These are phyloP conservation scores for Emergomyces africanus DNA, from an alignment of 2,329 filamentous ascomycete species.

Conservation along the genomic window DNA sequence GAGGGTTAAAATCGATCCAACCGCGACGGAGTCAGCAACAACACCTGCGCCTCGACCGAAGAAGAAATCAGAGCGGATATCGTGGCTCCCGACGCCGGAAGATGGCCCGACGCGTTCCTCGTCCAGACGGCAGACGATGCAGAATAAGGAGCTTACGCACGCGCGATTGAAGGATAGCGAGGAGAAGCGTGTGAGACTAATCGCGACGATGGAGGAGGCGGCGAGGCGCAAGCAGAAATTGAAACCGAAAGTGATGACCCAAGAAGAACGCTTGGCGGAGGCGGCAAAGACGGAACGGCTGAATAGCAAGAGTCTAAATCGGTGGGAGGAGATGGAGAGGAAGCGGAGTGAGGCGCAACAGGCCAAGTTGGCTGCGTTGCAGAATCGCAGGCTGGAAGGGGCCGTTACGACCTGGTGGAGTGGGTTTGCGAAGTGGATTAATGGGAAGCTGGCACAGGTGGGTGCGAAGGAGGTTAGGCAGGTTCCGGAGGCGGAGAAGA, in stretches of 20 bases:
- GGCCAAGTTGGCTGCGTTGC: slow-evolving; percentile 72
- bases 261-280: slow-evolving; percentile 71
- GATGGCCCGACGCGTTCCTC: slow-evolving; percentile 52
- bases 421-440: slow-evolving; percentile 70
- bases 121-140: slow-evolving; percentile 48
- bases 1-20: slow-evolving; percentile 53
- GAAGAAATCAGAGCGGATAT: slow-evolving; percentile 59
- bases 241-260: slow-evolving; percentile 72
- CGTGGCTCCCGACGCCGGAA: slow-evolving; percentile 53
- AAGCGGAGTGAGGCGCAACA: slow-evolving; percentile 71
- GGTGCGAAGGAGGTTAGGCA: slow-evolving; percentile 45
- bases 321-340: slow-evolving; percentile 90
- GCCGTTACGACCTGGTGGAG: slow-evolving; percentile 90
- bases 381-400: slow-evolving; percentile 74
- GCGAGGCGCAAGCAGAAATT: slow-evolving; percentile 53
- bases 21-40: slow-evolving; percentile 9
- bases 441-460: slow-evolving; percentile 59
- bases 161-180: slow-evolving; percentile 37
- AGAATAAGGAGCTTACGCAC: slow-evolving; percentile 48
- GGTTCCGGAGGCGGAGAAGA: slow-evolving; percentile 33
- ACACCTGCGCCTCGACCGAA: slow-evolving; percentile 37
- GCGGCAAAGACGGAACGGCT: slow-evolving; percentile 71
- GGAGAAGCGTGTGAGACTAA: slow-evolving; percentile 33
- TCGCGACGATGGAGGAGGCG: slow-evolving; percentile 48
- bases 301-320: slow-evolving; percentile 80